phyloP scores from a whole-genome alignment of 257 asterid genomes.

The Anisodus acutangulus region DNA sequence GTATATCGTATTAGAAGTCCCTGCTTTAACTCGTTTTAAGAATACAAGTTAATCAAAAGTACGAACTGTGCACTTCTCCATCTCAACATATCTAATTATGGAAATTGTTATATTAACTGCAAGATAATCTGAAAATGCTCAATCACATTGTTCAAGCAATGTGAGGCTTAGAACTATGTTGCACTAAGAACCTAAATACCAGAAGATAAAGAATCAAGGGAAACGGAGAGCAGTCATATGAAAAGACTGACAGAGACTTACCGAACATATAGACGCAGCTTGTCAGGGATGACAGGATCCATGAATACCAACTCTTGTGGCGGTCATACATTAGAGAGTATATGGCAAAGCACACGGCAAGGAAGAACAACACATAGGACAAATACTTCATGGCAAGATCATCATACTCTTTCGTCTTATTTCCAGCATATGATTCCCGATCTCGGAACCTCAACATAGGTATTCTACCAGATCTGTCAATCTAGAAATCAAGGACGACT shows the following conservation, averaged over 20 bases:
- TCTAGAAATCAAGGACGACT: constrained; percentile 42
- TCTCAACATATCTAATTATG: neutral
- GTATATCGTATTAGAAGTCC: constrained; percentile 5
- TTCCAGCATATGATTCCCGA: constrained; percentile 91
- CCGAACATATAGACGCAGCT: constrained; percentile 99
- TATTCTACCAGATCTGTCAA: constrained; percentile 91
- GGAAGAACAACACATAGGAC: constrained; percentile 80
- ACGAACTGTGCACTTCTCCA: neutral
- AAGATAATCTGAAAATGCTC: constrained; percentile 1
- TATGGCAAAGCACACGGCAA: constrained; percentile 75
- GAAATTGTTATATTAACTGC: neutral
- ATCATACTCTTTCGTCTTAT: constrained; percentile 98
- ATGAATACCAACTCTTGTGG: constrained; percentile 99
- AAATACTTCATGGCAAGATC: constrained; percentile 98
- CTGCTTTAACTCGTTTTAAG: neutral
- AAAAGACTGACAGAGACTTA: constrained; percentile 47
- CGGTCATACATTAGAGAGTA: constrained; percentile 92
- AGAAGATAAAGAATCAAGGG: constrained; percentile 14
- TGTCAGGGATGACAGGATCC: constrained; percentile 94
- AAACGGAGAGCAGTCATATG: neutral
- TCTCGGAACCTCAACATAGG: constrained; percentile 93
- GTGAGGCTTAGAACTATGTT: neutral
- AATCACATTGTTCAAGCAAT: neutral
- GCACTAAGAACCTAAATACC: neutral
- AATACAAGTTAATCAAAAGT: neutral